Evolutionary conservation across 2,329 filamentous ascomycete genomes (phyloP), one percentile per base, ranked within the genome.

Genomic region (Ophiostoma sp.): DNA sequence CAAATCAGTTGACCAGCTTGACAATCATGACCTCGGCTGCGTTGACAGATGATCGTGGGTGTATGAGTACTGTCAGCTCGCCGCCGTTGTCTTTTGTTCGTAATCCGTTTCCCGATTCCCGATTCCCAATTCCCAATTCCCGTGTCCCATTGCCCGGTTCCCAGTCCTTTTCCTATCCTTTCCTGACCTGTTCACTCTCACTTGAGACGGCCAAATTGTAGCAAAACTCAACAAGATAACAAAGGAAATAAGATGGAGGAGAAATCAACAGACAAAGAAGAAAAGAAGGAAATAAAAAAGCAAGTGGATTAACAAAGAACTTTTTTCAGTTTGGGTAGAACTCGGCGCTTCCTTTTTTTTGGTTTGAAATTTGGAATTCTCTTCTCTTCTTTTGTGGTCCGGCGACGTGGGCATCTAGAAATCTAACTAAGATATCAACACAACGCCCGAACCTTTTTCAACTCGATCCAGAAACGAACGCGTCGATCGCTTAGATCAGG

Each of bases 401-500:
- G 55, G 55, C 55, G 55, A 60, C 55, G 55, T 60, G 38, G 55
- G 38, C 55, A 60, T 60, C 27, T 60, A 60, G 55, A 12, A 60
- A 60, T 38, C 55, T 60, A 60, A 38, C 55, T 60, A 52, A 6
- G 55, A 36, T 60, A 60, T 60, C 55, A 18, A 60, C 27, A 27
- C 27, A 27, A 27, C 27, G 27, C 27, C 55, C 55, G 38, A 27
- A 60, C 55, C 55, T 60, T 60, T 60, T 58, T 12, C 27, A 16
- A 16, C 36, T 8, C 5, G 12, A 16, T 36, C 6, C 40, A 16
- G 40, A 60, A 2, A 36, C 5, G n/a, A 41, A 62, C 40, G 41
- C 5, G 47, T 14, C 36, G 18, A 11, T 5, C n/a, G n/a, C 64
- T 87, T 89, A 90, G 80, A 90, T 90, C 75, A 90, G 87, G 76